Evolutionary conservation across 1,284 basidiomycete genomes (phyloP).

Genomic region (Volvariella volvacea): DNA sequence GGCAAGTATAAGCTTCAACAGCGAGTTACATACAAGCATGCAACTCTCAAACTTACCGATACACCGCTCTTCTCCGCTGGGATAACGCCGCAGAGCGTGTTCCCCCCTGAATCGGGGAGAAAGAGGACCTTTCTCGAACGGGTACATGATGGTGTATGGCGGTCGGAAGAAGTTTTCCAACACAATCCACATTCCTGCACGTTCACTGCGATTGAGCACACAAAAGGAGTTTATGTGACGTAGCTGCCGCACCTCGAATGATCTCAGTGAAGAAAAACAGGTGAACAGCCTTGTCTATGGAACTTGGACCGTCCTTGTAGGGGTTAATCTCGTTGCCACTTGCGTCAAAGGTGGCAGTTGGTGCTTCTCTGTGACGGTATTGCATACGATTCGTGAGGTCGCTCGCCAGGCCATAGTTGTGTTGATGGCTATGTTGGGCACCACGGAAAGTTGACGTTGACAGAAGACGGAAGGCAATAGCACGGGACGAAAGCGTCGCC

Average conservation of each 20-base stretch:
- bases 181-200: constrained; percentile 97
- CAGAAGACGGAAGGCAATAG: constrained; percentile 41
- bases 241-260: constrained; percentile 83
- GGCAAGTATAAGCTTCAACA: constrained; percentile 7
- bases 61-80: constrained; percentile 97
- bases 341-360: constrained; percentile 27
- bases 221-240: too few species aligned
- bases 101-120: constrained; percentile 98
- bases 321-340: constrained; percentile 51
- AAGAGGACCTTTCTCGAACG: constrained; percentile 96
- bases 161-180: constrained; percentile 96
- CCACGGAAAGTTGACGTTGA: constrained; percentile 31
- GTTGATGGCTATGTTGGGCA: constrained; percentile 23
- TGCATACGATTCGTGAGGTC: constrained; percentile 27
- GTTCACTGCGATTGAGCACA: too few species aligned
- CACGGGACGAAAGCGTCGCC: constrained; percentile 23
- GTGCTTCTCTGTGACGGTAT: constrained; percentile 18
- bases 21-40: constrained; percentile 23
- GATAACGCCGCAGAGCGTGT: constrained; percentile 97
- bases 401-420: constrained; percentile 28
- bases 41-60: constrained; percentile 58
- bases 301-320: constrained; percentile 77
- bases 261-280: constrained; percentile 99
- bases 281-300: constrained; percentile 93
- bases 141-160: constrained; percentile 98